Percentiles rank a stretch among this genome's conserved stretches.
phyloP scores from a whole-genome alignment of 495 filamentous ascomycete species.

The Xylaria longipes region DNA sequence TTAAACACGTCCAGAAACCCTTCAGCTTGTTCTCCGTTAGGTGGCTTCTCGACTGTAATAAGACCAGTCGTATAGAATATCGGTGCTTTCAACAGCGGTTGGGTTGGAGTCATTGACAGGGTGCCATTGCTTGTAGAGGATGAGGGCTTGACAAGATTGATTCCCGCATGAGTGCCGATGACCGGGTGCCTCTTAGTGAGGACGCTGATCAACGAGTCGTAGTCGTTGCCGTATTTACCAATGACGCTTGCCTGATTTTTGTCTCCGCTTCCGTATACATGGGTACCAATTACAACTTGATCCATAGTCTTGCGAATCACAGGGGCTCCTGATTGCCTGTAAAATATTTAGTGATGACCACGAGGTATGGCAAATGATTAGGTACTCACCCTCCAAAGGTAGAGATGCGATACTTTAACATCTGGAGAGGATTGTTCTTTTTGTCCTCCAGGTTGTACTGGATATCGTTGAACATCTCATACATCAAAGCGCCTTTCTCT shows the following conservation, averaged over 20 bases:
- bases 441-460: constrained; percentile 35
- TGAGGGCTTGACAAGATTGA: constrained; percentile 30
- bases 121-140: background rate
- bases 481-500: constrained; percentile 50
- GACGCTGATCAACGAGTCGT: constrained; percentile 35
- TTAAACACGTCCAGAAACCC: background rate
- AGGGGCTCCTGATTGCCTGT: constrained; percentile 46
- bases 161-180: background rate
- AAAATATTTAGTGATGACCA: constrained; percentile 8
- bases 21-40: background rate
- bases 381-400: constrained; percentile 44
- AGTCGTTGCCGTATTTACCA: constrained; percentile 41
- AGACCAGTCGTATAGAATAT: background rate
- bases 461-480: constrained; percentile 41
- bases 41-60: background rate
- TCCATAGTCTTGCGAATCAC: constrained; percentile 38
- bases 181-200: constrained; percentile 8
- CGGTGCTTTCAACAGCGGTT: background rate
- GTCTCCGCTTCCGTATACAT: constrained; percentile 41
- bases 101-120: background rate
- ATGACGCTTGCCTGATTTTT: constrained; percentile 45
- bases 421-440: constrained; percentile 25
- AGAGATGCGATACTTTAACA: constrained; percentile 49
- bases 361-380: background rate
- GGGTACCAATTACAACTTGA: constrained; percentile 39